A percentile compares a stretch with the other conserved stretches of the same genome.
Evolutionary conservation across 2,329 filamentous ascomycete species (phyloP).

Genomic region (Aspergillus sp.): DNA sequence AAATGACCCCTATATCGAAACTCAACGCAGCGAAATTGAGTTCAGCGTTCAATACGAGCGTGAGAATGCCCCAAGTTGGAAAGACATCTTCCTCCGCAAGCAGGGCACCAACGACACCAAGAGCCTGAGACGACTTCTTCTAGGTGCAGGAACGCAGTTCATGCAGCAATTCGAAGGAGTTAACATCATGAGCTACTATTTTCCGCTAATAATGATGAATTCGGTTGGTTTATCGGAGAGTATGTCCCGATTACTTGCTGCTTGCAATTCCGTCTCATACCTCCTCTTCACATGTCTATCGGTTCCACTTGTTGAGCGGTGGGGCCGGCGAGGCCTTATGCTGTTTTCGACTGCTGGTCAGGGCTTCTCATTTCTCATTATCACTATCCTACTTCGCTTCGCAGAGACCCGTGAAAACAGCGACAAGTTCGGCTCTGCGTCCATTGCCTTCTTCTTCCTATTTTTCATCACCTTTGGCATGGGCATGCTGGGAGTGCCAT

Average conservation of each 20-base stretch:
- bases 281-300: slow-evolving; percentile 53
- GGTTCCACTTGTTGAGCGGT: slow-evolving; percentile 55
- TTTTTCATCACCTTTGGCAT: slow-evolving; percentile 58
- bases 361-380: slow-evolving; percentile 56
- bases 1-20: slow-evolving; percentile 51
- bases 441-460: slow-evolving; percentile 57
- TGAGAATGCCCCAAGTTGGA: slow-evolving; percentile 56
- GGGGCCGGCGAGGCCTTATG: slow-evolving; percentile 62
- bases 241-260: slow-evolving; percentile 60
- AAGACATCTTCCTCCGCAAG: slow-evolving; percentile 54
- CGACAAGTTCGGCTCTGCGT: slow-evolving; percentile 32
- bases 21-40: slow-evolving; percentile 52
- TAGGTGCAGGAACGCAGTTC: slow-evolving; percentile 59
- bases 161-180: slow-evolving; percentile 56
- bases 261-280: slow-evolving; percentile 57
- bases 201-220: slow-evolving; percentile 64
- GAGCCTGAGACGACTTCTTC: slow-evolving; percentile 55
- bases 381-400: slow-evolving; percentile 55
- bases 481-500: slow-evolving; percentile 48
- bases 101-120: slow-evolving; percentile 49
- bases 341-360: slow-evolving; percentile 58
- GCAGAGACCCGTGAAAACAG: slow-evolving; percentile 22
- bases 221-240: slow-evolving; percentile 59
- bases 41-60: slow-evolving; percentile 55
- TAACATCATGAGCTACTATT: slow-evolving; percentile 51